Base-by-base conservation (phyloP, 2,329 filamentous ascomycete genomes). In the Nemania sp. region DNA sequence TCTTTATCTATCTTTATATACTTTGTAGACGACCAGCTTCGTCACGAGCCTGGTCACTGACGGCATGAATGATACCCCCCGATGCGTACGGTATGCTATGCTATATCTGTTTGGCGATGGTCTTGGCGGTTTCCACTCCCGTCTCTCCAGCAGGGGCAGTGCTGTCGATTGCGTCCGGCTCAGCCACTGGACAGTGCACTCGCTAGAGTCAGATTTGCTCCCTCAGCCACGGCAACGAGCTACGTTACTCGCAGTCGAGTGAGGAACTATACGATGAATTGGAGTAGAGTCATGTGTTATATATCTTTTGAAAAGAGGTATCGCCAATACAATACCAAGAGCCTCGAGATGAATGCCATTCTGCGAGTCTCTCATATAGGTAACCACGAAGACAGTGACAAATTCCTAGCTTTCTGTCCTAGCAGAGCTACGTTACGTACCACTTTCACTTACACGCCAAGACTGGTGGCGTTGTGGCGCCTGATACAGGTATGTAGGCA, bases 141-240 rank as follows among this genome's bases (percentile, higher is more conserved):
- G 35, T 45, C 45, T 45, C 47, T 63, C n/a, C 15, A 13, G n/a
- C 7, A 59, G 61, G 55, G 65, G 65, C 65, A 52, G 43, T 64
- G 65, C 38, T 41, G 47, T 43, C 52, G 45, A 58, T 57, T 41
- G 20, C 22, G 15, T 53, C n/a, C 55, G 55, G 51, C 65, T 67
- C 49, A 67, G 65, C 60, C 65, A 67, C 58, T 54, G 58, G 35
- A 41, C 24, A 27, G 47, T 51, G 47, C 24, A 27, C 47, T 27
- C 5, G 13, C 15, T 41, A 45, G 47, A 27, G 27, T 43, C 56
- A 45, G 35, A 49, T 63, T 58, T n/a, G n/a, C 55, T 51, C 61
- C 55, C 60, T 64, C 65, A 64, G 61, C 61, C 65, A 64, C 65
- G 60, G 22, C 7, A 57, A 2, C 45, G 38, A 27, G 18, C 35